phyloP scores from a whole-genome alignment of 257 asterid species.

The Vinca minor region DNA sequence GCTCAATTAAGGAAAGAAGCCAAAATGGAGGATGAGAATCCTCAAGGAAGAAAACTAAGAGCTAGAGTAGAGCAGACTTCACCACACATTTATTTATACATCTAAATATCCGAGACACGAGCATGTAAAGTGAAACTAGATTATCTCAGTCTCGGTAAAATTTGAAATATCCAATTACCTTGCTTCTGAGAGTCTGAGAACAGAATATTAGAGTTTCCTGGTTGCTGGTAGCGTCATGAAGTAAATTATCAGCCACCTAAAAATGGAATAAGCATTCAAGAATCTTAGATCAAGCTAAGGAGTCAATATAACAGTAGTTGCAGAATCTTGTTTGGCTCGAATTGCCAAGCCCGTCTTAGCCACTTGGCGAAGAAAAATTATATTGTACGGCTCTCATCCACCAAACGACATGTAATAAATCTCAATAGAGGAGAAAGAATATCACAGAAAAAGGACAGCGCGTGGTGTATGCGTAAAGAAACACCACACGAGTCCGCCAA shows the following conservation, averaged over 20 bases:
- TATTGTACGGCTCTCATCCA: background rate
- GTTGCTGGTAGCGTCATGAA: conserved; percentile 83
- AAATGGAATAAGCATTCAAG: conserved; percentile 15
- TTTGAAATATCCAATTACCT: conserved; percentile 40
- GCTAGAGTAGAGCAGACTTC: background rate
- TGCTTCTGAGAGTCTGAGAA: conserved; percentile 97
- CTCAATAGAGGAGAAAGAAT: background rate
- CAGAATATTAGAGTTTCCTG: conserved; percentile 92
- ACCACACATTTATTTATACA: background rate
- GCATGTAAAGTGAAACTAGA: background rate
- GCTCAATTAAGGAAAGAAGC: background rate
- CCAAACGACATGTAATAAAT: background rate
- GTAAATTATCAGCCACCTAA: conserved; percentile 98
- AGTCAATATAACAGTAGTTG: background rate
- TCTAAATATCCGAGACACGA: background rate
- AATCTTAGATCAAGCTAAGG: background rate
- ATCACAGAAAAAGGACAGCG: background rate
- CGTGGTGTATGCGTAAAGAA: background rate
- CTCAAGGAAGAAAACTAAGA: background rate
- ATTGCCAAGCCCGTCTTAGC: background rate
- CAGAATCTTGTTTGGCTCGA: background rate
- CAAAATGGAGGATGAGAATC: no score
- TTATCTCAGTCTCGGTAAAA: background rate
- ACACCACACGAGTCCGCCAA: background rate
- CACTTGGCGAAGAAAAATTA: background rate